These are phyloP conservation scores for Candida germanica DNA, from an alignment of 805 yeast species.

Conservation along the genomic window DNA sequence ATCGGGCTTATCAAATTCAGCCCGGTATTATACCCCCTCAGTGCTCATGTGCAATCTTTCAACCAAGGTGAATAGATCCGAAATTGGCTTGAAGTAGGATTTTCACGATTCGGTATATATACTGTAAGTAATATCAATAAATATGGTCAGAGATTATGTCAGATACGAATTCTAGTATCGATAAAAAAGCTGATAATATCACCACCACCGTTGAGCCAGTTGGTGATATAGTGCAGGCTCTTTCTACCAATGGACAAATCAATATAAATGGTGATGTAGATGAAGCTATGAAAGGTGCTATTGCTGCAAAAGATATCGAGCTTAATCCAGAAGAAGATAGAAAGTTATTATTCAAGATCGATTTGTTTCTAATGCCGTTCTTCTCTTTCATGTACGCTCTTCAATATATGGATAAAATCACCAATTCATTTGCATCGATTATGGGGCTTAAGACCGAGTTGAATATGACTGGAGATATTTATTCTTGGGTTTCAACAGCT, in stretches of 20 bases:
- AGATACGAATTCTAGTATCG: background rate
- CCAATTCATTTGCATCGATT: slow-evolving; percentile 35
- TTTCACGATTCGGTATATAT: background rate
- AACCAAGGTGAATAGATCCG: too few relatives aligned
- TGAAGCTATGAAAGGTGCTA: slow-evolving; percentile 33
- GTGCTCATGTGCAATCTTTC: too few relatives aligned
- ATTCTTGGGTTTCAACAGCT: slow-evolving; percentile 36
- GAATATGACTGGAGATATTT: slow-evolving; percentile 32
- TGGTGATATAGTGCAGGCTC: too few relatives aligned
- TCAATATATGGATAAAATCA: slow-evolving; percentile 34
- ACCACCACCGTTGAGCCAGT: slow-evolving; percentile 16
- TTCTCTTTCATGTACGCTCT: slow-evolving; percentile 19
- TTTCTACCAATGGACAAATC: too few relatives aligned
- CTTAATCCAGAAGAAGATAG: slow-evolving; percentile 15
- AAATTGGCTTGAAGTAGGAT: too few relatives aligned
- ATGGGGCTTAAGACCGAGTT: slow-evolving; percentile 36
- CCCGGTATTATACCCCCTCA: too few relatives aligned
- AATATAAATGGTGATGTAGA: slow-evolving; percentile 35
- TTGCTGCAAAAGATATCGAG: slow-evolving; percentile 15
- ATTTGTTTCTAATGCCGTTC: slow-evolving; percentile 21
- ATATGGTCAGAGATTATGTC: background rate
- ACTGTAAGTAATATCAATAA: background rate
- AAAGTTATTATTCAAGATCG: slow-evolving; percentile 17
- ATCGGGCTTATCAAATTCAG: too few relatives aligned
- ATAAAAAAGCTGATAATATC: slow-evolving; percentile 9